Evolutionary conservation across 1,284 basidiomycete genomes (phyloP).

Genomic region (Mycosarcoma maydis): DNA sequence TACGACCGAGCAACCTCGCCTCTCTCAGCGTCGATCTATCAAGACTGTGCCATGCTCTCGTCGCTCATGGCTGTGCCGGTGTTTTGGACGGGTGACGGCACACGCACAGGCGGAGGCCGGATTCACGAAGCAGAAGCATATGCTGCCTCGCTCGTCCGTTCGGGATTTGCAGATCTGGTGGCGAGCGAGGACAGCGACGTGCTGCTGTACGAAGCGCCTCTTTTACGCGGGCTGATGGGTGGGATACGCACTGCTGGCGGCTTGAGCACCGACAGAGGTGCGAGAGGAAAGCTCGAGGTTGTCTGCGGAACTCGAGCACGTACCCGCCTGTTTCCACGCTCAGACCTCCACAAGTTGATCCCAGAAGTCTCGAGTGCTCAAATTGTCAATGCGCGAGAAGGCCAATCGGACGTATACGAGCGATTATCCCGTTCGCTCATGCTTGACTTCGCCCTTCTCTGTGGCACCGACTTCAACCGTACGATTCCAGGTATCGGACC

Average conservation of each 20-base stretch:
- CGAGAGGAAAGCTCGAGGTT: constrained; percentile 45
- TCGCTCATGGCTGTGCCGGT: constrained; percentile 55
- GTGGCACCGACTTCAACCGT: constrained; percentile 66
- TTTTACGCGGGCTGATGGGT: constrained; percentile 60
- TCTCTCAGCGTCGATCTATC: constrained; percentile 44
- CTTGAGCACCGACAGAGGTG: too few relatives aligned
- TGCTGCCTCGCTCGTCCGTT: constrained; percentile 59
- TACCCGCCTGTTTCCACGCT: constrained; percentile 37
- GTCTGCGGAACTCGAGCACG: constrained; percentile 50
- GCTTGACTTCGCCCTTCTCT: constrained; percentile 63
- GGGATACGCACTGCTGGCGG: constrained; percentile 16
- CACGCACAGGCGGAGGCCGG: constrained; percentile 46
- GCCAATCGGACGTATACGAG: constrained; percentile 15
- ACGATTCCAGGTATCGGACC: constrained; percentile 60
- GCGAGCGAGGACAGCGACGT: constrained; percentile 67
- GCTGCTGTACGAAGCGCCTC: constrained; percentile 62
- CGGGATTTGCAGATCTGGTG: constrained; percentile 63
- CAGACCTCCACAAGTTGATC: constrained; percentile 18
- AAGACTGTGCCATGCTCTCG: constrained; percentile 54
- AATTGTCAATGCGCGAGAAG: background rate
- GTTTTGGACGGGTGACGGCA: constrained; percentile 60
- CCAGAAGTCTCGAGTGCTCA: background rate
- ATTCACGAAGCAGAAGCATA: constrained; percentile 66
- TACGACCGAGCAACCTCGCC: constrained; percentile 51
- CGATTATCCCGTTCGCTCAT: constrained; percentile 33